Evolutionary conservation across 768 basidiomycete species (phyloP).

Genomic region (Hortiboletus campestris): DNA sequence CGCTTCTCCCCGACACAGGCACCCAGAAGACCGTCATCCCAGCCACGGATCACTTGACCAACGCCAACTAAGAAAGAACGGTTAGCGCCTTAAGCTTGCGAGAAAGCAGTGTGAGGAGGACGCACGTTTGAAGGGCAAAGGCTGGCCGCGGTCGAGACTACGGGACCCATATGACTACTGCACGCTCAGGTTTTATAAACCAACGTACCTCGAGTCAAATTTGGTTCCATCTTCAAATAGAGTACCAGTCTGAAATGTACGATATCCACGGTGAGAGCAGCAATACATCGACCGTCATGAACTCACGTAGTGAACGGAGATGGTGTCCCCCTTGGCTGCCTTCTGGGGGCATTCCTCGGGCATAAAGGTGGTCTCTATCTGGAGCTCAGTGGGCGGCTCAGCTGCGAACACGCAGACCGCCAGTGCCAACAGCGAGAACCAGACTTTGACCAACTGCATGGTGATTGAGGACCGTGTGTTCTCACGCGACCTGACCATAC

Average conservation of each 20-base stretch:
- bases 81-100: not conserved
- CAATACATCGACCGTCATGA: not conserved
- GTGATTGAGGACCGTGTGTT: not conserved
- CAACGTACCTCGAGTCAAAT: slow-evolving; percentile 81
- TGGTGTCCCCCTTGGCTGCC: slow-evolving; percentile 58
- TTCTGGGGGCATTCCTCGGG: slow-evolving; percentile 57
- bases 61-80: slow-evolving; percentile 53
- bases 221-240: slow-evolving; percentile 72
- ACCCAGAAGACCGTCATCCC: slow-evolving; percentile 78
- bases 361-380: slow-evolving; percentile 57
- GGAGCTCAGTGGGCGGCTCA: slow-evolving; percentile 52
- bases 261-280: not conserved
- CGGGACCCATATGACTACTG: not conserved
- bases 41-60: slow-evolving; percentile 82
- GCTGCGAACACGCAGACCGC: slow-evolving; percentile 46
- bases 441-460: slow-evolving; percentile 53
- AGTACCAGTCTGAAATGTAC: slow-evolving; percentile 56
- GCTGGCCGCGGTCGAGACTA: slow-evolving; percentile 70
- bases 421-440: slow-evolving; percentile 48
- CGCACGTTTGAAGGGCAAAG: slow-evolving; percentile 78
- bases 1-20: slow-evolving; percentile 92
- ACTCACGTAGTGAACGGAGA: slow-evolving; percentile 79
- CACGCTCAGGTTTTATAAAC: not conserved
- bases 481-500: not conserved
- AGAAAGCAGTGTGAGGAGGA: not conserved